Conservation (phyloP, 2,329 filamentous ascomycete genomes). For the Trichoderma sp. region DNA sequence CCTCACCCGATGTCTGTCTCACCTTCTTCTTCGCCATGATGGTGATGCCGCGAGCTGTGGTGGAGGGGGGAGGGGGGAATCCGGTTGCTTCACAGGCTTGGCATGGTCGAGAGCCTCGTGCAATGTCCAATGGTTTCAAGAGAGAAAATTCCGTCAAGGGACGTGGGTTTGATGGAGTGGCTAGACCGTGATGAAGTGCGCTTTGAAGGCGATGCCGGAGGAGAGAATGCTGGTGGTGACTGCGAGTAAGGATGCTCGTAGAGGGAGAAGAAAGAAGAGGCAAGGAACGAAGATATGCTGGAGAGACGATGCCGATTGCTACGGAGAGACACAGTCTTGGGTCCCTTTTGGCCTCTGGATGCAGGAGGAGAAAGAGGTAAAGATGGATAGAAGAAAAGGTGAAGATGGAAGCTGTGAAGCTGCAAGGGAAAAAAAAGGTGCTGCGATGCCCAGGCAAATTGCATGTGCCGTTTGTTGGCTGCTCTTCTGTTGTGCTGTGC, state of each 20-base stretch:
- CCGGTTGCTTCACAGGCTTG: neutral
- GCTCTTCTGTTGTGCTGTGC: too few relatives aligned
- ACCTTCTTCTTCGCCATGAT: constrained; percentile 53
- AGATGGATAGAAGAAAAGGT: neutral
- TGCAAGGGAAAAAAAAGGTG: neutral
- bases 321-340: neutral
- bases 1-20: constrained; percentile 44
- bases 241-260: neutral
- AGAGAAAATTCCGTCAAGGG: neutral
- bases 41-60: neutral
- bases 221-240: neutral
- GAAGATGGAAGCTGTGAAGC: neutral
- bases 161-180: constrained; percentile 17
- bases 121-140: neutral
- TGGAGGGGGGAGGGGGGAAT: neutral
- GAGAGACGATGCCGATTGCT: neutral
- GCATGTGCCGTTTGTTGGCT: constrained; percentile 14
- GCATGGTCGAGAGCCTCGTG: constrained; percentile 1
- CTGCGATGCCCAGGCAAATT: neutral
- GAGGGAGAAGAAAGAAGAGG: neutral
- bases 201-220: neutral
- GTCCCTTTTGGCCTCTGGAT: neutral
- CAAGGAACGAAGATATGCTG: neutral
- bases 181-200: neutral
- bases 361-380: neutral